Evolutionary conservation across 2,329 filamentous ascomycete genomes (phyloP), one percentile per base, ranked within the genome.

Genomic region (Lojkania enalia): DNA sequence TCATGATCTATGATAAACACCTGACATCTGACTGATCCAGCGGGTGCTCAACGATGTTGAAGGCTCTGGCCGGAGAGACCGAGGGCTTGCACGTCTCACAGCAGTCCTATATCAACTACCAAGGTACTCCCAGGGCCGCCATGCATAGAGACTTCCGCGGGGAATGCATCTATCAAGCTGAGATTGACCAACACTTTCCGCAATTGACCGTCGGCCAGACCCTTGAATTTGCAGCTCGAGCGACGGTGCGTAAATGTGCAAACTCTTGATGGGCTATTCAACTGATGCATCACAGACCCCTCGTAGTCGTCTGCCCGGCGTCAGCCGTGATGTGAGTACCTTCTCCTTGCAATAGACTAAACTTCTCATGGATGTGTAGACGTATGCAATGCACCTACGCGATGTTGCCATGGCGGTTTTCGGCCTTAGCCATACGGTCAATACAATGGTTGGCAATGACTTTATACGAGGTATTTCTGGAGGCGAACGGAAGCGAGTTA

Each of bases 121-220:
- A 38, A 76, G 80, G 83, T 51, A 77, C 87, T 58, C 70, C 80
- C 1, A 78, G 85, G 45, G 72, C 86, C 59, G 80, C 87, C 60
- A 90, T 91, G 86, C 82, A 87, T 68, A 78, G 83, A 53, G 73
- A 78, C 38, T 92, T 87, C 65, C 81, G 87, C 12, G 87, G 87
- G 39, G 87, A 94, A 69, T 83, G 85, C 1, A 83, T 90, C 7
- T 94, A 92, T 72, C 89, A 88, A 59, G 82, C 86, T 53, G 87
- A 90, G 65, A 87, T 91, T 58, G 89, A 95, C 55, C 75, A 90
- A 4, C 88, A 95, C 58, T 84, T 89, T 54, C 80, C 89, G 0
- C 90, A 87, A 0, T 74, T 95, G 18, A 91, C 88, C 0, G 90
- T 95, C 2, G 85, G 87, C 47, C 87, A 95, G 64, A 95, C 90